Evolutionary conservation across 2,329 filamentous ascomycete species (phyloP), one percentile per base, ranked within the genome.

Genomic region (Metarhizium brunneum): DNA sequence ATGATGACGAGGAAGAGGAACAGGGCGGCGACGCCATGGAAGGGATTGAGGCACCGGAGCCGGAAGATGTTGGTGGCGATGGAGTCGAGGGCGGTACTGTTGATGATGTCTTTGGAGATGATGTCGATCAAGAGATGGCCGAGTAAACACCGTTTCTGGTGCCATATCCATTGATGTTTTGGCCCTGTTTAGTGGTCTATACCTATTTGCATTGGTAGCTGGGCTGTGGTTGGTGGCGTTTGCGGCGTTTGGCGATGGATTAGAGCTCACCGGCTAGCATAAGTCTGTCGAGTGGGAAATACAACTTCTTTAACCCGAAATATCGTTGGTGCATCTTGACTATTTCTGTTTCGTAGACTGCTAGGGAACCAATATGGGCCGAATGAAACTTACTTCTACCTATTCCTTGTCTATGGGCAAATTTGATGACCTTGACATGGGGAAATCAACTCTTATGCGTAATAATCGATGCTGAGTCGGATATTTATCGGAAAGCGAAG

Each of bases 101-200:
- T 51, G 80, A 80, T 53, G 81, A 83, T 61, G 73, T 82, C 50
- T 80, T 81, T 56, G 79, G 74, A 2, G 75, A 75, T 47, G 77
- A 81, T 62, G 76, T 74, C 51, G 78, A 81, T 59, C 76, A 83
- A 65, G 82, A 83, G 52, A 79, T 82, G 74, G 80, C 76, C 29
- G 78, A 79, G 57, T 65, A 69, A 32, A 30, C 35, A 36, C 18
- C 49, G 32, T 16, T n/a, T 6, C 8, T 20, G 7, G 8, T 29
- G 20, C 30, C 47, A 7, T 32, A n/a, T 49, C 25, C 47, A 32
- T 11, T 1, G 14, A 14, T 40, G 38, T 40, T 40, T 40, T 13
- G 38, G 14, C 38, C 38, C 8, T 14, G 1, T 40, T 14, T 10
- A n/a, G 20, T 35, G 29, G 13, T 25, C 6, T 10, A 30, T 30